These are phyloP conservation scores for Bipolaris zeicola DNA, from an alignment of 2,329 filamentous ascomycete genomes.

Conservation along the genomic window DNA sequence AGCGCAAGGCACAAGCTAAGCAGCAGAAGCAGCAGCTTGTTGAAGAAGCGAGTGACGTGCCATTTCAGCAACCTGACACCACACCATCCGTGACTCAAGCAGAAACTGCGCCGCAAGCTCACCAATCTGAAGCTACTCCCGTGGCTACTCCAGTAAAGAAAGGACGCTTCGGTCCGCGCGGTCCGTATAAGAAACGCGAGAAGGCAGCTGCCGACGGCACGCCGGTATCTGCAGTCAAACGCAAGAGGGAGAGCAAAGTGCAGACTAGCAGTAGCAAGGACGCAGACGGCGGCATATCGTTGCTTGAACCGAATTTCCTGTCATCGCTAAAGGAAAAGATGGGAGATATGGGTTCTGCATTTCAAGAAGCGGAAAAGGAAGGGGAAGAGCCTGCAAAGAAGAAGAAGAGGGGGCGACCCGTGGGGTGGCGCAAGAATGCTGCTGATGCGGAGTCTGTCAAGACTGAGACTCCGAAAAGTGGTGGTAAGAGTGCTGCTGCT, in stretches of 20 bases:
- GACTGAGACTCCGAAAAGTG: not conserved
- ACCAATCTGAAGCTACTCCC: slow-evolving; percentile 6
- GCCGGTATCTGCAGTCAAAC: slow-evolving; percentile 21
- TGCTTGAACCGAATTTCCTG: slow-evolving; percentile 15
- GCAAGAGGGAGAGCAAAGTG: slow-evolving; percentile 21
- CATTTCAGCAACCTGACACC: not conserved
- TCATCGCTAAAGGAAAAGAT: slow-evolving; percentile 15
- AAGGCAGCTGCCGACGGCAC: not conserved
- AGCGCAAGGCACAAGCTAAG: not conserved
- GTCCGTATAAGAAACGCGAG: slow-evolving; percentile 14
- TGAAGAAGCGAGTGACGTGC: not conserved
- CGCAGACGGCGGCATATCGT: not conserved
- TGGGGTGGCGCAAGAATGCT: slow-evolving; percentile 3
- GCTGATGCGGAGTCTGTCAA: not conserved
- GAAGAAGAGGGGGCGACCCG: slow-evolving; percentile 4
- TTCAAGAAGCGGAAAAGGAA: not conserved
- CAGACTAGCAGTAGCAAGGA: not conserved
- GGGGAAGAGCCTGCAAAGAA: not conserved
- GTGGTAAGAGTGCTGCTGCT: not conserved
- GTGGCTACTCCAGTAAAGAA: slow-evolving; percentile 6
- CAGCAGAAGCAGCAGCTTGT: too few relatives aligned
- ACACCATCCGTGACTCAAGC: too few relatives aligned
- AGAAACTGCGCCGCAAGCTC: not conserved
- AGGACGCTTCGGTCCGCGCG: slow-evolving; percentile 6
- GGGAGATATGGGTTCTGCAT: slow-evolving; percentile 14